These are phyloP conservation scores for Amaranthus cruentus DNA, from an alignment of 148 eudicot genomes.

Conservation along the genomic window DNA sequence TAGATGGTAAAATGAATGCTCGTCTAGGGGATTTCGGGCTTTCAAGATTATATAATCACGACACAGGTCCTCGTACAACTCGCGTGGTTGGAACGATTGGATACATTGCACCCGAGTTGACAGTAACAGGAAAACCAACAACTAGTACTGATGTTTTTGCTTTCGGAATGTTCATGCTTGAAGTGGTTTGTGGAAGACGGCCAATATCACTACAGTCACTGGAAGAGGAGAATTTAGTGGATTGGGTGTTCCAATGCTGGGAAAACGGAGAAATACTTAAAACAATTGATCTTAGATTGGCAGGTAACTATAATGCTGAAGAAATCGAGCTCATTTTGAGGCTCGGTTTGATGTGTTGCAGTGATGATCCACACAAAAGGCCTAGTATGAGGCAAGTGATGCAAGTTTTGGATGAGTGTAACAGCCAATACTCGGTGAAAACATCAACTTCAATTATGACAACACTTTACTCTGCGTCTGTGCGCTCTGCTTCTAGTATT, in stretches of 20 bases:
- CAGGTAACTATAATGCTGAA: conserved; percentile 7
- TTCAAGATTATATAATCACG: conserved; percentile 58
- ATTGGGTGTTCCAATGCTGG: conserved; percentile 14
- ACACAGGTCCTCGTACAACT: conserved; percentile 42
- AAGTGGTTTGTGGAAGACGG: conserved; percentile 43
- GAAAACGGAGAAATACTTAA: conserved; percentile 10
- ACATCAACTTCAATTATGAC: not conserved
- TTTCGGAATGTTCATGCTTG: conserved; percentile 40
- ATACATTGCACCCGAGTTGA: conserved; percentile 50
- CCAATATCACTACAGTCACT: conserved; percentile 33
- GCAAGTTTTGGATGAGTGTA: not conserved
- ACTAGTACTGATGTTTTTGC: conserved; percentile 49
- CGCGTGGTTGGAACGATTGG: conserved; percentile 55
- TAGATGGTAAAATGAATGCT: conserved; percentile 52
- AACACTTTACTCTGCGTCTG: not conserved
- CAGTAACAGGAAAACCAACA: conserved; percentile 46
- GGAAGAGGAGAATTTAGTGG: conserved; percentile 33
- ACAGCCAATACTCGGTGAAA: not conserved
- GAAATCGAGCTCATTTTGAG: conserved; percentile 13
- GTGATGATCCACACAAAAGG: conserved; percentile 4
- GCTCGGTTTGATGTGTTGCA: conserved; percentile 12
- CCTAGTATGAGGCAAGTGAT: conserved; percentile 15
- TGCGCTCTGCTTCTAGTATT: conserved; percentile 3
- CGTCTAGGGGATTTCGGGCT: conserved; percentile 60
- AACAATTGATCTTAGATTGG: conserved; percentile 13